Percentiles rank a stretch among this genome's conserved stretches.
These are phyloP conservation scores for Leccinum broughii DNA, from an alignment of 768 basidiomycete genomes.

Conservation along the genomic window DNA sequence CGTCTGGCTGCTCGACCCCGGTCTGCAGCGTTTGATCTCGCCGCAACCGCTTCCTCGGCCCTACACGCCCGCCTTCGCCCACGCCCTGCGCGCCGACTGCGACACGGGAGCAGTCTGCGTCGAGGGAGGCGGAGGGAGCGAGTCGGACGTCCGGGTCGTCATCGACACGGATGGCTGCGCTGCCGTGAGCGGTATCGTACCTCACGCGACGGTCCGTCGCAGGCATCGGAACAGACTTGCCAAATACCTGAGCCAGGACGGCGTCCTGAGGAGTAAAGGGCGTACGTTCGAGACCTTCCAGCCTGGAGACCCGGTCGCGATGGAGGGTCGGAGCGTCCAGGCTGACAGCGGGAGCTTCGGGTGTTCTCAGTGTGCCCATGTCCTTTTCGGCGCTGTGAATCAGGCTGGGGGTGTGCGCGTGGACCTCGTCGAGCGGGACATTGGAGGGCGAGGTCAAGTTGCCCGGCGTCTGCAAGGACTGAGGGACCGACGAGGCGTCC, in stretches of 20 bases:
- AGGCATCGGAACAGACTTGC: slow-evolving; percentile 9
- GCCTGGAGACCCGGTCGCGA: not conserved
- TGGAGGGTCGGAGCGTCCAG: slow-evolving; percentile 3
- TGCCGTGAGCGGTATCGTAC: not conserved
- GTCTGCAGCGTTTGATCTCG: slow-evolving; percentile 39
- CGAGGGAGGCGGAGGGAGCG: slow-evolving; percentile 11
- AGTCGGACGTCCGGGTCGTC: slow-evolving; percentile 16
- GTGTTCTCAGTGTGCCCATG: slow-evolving; percentile 10
- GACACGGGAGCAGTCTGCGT: not conserved
- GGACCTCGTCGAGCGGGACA: slow-evolving; percentile 24
- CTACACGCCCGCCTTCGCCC: slow-evolving; percentile 16
- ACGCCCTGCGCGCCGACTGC: slow-evolving; percentile 1
- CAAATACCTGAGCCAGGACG: slow-evolving; percentile 46
- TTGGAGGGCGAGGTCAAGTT: slow-evolving; percentile 22
- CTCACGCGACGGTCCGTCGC: not conserved
- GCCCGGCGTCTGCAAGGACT: slow-evolving; percentile 9
- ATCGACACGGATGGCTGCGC: slow-evolving; percentile 17
- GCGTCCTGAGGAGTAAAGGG: slow-evolving; percentile 61
- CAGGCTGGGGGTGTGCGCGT: slow-evolving; percentile 21
- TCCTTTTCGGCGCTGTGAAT: slow-evolving; percentile 20
- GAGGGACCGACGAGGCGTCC: slow-evolving; percentile 20
- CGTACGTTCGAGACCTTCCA: slow-evolving; percentile 1
- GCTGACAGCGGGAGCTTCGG: slow-evolving; percentile 9
- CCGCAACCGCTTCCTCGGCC: slow-evolving; percentile 22
- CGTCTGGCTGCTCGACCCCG: slow-evolving; percentile 29